These are phyloP conservation scores for Nemophila menziesii DNA, from an alignment of 257 asterid species.

Conservation along the genomic window DNA sequence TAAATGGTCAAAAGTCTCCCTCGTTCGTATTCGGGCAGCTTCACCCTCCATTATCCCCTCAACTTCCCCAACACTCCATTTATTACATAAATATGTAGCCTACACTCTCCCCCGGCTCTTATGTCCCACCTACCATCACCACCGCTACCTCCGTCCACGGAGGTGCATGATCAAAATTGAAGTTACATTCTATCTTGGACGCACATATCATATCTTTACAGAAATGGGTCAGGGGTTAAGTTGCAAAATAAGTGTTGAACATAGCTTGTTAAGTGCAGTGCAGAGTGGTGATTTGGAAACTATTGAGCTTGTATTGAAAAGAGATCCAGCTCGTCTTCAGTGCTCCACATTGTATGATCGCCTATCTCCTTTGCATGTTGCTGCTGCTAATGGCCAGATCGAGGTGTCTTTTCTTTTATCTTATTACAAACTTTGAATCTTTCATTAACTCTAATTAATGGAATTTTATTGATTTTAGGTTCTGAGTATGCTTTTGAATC, in stretches of 20 bases:
- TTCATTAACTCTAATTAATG: slow-evolving; percentile 2
- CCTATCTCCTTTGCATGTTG: slow-evolving; percentile 59
- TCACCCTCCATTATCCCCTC: no score
- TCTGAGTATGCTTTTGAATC: slow-evolving; percentile 58
- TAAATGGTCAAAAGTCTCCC: no score
- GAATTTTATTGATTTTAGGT: slow-evolving; percentile 33
- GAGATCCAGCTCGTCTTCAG: slow-evolving; percentile 34
- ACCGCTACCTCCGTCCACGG: no score
- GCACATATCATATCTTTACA: not conserved
- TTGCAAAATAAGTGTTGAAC: slow-evolving; percentile 33
- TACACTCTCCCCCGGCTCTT: not conserved
- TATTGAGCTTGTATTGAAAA: slow-evolving; percentile 43
- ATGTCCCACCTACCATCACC: no score
- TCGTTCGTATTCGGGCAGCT: no score
- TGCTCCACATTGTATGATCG: slow-evolving; percentile 27
- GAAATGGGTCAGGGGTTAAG: slow-evolving; percentile 67
- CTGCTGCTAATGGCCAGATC: slow-evolving; percentile 60
- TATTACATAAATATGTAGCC: no score
- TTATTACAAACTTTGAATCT: not conserved
- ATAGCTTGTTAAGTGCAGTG: slow-evolving; percentile 46
- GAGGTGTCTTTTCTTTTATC: slow-evolving; percentile 29
- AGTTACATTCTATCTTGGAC: no score
- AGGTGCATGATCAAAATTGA: slow-evolving; percentile 1
- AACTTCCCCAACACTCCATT: no score
- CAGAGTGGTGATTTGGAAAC: slow-evolving; percentile 54